Percentiles rank a stretch among this genome's conserved stretches.
Conservation (phyloP, 495 filamentous ascomycete genomes). For the Trichoderma virens region DNA sequence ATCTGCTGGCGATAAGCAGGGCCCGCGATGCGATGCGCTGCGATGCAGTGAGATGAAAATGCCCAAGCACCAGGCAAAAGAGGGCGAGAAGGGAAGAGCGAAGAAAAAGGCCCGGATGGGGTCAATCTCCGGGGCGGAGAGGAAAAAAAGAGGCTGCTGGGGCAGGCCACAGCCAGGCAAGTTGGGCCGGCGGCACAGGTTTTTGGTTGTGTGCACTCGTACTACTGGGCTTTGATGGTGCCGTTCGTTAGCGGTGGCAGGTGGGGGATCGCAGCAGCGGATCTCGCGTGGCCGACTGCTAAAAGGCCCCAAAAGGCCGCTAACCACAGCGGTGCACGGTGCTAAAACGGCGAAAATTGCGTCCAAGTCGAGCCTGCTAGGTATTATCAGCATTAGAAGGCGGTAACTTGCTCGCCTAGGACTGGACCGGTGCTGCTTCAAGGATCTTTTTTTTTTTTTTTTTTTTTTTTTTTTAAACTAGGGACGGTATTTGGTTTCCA, state of each 20-base stretch:
- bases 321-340: neutral
- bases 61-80: too few species aligned
- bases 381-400: too few species aligned
- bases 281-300: slow-evolving; percentile 2
- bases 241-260: neutral
- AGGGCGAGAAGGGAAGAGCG: neutral
- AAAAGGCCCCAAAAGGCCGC: neutral
- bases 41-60: too few species aligned
- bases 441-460: too few species aligned
- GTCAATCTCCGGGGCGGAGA: neutral
- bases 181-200: neutral
- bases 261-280: slow-evolving; percentile 9
- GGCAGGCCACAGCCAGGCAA: neutral
- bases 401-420: too few species aligned
- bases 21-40: too few species aligned
- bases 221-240: too few species aligned
- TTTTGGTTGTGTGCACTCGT: neutral
- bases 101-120: neutral
- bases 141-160: neutral
- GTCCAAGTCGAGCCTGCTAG: too few species aligned
- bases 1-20: neutral
- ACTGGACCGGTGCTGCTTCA: too few species aligned
- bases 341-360: too few species aligned
- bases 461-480: too few species aligned
- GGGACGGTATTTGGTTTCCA: too few species aligned